These are phyloP conservation scores for Eimeria falciformis DNA, from an alignment of 169 alveolate species.

Conservation along the genomic window DNA sequence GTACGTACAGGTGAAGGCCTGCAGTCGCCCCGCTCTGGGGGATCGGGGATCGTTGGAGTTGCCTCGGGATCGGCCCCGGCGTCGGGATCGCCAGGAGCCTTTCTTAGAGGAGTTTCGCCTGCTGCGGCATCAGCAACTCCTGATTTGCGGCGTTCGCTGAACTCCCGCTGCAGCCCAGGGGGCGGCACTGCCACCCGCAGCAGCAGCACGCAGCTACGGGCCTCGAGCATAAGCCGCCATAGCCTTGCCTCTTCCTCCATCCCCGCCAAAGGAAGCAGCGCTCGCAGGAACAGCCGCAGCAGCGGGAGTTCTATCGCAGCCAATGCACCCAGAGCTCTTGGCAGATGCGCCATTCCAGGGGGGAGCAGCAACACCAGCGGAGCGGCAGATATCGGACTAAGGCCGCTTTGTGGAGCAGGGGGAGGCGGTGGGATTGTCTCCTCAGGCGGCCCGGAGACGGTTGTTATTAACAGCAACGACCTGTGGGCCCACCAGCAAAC, in stretches of 20 bases:
- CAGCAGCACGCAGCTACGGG: constrained; percentile 44
- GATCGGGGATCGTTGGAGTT: neutral
- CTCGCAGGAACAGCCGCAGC: constrained; percentile 62
- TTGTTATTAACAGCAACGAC: constrained; percentile 83
- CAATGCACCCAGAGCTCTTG: neutral
- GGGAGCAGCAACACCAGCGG: constrained; percentile 15
- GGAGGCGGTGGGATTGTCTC: constrained; percentile 21
- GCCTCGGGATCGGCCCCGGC: constrained; percentile 31
- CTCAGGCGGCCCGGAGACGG: constrained; percentile 79
- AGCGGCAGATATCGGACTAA: neutral
- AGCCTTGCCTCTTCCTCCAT: neutral
- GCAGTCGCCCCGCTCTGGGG: constrained; percentile 6
- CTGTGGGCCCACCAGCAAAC: constrained; percentile 83
- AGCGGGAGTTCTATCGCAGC: constrained; percentile 8
- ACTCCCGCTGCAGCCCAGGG: neutral
- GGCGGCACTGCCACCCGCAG: constrained; percentile 38
- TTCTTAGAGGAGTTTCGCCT: neutral
- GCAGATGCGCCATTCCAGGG: constrained; percentile 19
- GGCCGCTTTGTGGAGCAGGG: neutral
- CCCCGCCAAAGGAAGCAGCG: neutral
- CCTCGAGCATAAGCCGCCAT: constrained; percentile 49
- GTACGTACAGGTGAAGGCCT: constrained; percentile 22
- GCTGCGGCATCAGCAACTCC: neutral
- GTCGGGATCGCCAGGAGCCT: neutral
- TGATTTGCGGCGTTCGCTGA: constrained; percentile 42